Evolutionary conservation across 2,329 filamentous ascomycete genomes (phyloP), one percentile per base, ranked within the genome.

Genomic region (Pyrenophora seminiperda): DNA sequence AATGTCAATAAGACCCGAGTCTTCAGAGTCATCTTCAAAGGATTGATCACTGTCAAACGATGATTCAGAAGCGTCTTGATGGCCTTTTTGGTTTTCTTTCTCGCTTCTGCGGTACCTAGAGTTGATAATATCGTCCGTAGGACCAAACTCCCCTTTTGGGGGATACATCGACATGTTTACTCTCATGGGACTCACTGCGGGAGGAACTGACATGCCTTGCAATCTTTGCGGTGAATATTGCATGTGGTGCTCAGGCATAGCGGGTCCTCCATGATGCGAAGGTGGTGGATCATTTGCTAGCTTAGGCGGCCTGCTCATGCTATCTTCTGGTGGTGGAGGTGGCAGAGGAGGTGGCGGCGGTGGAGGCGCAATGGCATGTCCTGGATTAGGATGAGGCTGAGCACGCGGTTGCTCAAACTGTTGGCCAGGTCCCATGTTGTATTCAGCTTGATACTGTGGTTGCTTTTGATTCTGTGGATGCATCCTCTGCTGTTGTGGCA

Each of bases 21-120:
- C 57, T 9, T 41, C 58, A 5, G 56, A 54, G 13, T 63, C 58
- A 17, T 59, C 57, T 9, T 58, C 51, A 52, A 30, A 47, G 3
- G 50, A 58, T 0, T 54, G 50, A 7, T 59, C 54, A 27, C 51
- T 55, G 9, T 62, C 56, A 1, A 56, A 65, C 4, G 56, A 60
- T 1, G 59, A 60, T 2, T 44, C 51, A 1, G 24, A 36, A 5
- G 51, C 41, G 7, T 50, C 34, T 5, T 36, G 50, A n/a, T 34
- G 52, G 7, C 17, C 43, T 18, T 51, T 62, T 11, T 52, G 39
- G 17, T 48, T 62, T 18, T 44, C 41, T 53, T 63, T 64, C 14
- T 64, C 57, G 5, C 53, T 52, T 17, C 49, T 56, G 2, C 56
- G 42, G 7, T 50, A 27, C 14, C 50, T 43, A 39, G 54, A 37